phyloP scores from a whole-genome alignment of 2,329 filamentous ascomycete species.

The Verticillium nonalfalfae region DNA sequence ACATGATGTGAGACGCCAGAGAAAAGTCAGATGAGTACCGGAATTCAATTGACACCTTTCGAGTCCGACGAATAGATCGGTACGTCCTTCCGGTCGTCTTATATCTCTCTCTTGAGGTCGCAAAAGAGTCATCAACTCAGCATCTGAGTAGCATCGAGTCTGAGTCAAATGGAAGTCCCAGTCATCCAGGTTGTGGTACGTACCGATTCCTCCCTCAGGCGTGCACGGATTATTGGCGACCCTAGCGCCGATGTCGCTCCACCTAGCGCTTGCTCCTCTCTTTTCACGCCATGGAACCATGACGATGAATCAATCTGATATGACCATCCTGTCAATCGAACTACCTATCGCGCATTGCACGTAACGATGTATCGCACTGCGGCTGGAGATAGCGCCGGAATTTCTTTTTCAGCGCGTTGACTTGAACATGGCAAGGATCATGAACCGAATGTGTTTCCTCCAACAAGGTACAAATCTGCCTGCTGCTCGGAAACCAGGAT shows the following conservation, averaged over 20 bases:
- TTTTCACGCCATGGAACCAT: neutral
- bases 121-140: neutral
- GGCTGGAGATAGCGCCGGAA: too few relatives aligned
- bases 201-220: neutral
- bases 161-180: neutral
- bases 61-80: neutral
- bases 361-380: too few relatives aligned
- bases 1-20: constrained; percentile 29
- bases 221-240: neutral
- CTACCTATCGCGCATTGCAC: too few relatives aligned
- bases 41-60: neutral
- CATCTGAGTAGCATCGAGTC: neutral
- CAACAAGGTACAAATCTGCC: neutral
- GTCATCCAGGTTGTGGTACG: neutral
- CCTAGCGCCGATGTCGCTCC: neutral
- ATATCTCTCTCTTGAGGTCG: neutral
- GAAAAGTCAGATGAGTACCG: neutral
- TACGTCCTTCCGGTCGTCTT: neutral
- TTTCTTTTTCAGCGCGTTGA: too few relatives aligned
- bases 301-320: neutral
- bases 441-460: neutral
- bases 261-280: neutral
- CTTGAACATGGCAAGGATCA: neutral
- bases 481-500: neutral
- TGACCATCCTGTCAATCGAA: neutral